phyloP scores from a whole-genome alignment of 495 filamentous ascomycete species.

The Penicillium salamii region DNA sequence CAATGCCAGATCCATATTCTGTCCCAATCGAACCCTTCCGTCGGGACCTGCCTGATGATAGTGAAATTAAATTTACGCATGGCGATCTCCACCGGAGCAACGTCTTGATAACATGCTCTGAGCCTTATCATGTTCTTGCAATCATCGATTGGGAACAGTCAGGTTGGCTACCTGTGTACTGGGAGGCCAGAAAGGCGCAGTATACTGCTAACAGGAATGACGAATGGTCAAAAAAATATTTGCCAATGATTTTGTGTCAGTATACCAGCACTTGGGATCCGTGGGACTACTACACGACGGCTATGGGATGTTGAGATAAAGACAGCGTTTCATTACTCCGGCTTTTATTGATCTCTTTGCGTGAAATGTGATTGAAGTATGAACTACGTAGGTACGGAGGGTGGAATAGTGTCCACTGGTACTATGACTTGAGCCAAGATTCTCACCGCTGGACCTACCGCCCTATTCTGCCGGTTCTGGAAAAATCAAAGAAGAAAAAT shows the following conservation, averaged over 20 bases:
- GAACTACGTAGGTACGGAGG: no score
- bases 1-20: constrained; percentile 27
- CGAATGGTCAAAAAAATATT: constrained; percentile 24
- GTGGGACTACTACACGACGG: constrained; percentile 29
- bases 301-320: constrained; percentile 24
- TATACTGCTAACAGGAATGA: constrained; percentile 19
- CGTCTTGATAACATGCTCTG: constrained; percentile 34
- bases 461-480: constrained; percentile 21
- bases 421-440: no score
- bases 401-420: no score
- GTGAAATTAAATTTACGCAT: constrained; percentile 46
- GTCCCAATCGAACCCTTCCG: constrained; percentile 29
- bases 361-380: no score
- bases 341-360: no score
- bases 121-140: constrained; percentile 30
- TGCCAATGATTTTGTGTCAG: constrained; percentile 26
- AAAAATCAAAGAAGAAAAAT: constrained; percentile 32
- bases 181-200: constrained; percentile 47
- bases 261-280: constrained; percentile 25
- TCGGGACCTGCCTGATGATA: constrained; percentile 22
- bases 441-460: constrained; percentile 20
- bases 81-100: constrained; percentile 45
- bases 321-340: neutral
- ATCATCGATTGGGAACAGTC: constrained; percentile 50
- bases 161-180: constrained; percentile 47